Evolutionary conservation across 345 rosid species (phyloP).

Genomic region (Trapa bicornis): DNA sequence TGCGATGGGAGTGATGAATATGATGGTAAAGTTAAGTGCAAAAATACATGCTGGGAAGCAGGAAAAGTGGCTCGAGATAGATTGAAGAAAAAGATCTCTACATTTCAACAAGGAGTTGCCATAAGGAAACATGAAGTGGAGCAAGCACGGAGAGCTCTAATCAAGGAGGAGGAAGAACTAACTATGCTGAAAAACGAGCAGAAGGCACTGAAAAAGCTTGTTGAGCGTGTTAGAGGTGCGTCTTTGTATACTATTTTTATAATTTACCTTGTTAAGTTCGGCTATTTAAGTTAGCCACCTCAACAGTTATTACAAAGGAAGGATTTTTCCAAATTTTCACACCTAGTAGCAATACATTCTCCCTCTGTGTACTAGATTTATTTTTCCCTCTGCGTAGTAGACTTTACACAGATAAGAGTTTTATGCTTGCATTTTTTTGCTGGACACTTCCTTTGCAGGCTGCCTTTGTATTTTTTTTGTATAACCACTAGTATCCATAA

Average conservation of each 20-base stretch:
- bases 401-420: too few relatives aligned
- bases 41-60: slow-evolving; percentile 85
- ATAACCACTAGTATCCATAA: too few relatives aligned
- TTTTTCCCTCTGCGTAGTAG: too few relatives aligned
- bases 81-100: slow-evolving; percentile 55
- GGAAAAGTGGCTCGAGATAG: slow-evolving; percentile 74
- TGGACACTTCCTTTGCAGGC: background rate
- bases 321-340: background rate
- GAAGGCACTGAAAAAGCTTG: slow-evolving; percentile 57
- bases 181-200: slow-evolving; percentile 62
- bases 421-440: background rate
- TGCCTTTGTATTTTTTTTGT: too few relatives aligned
- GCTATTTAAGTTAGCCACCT: background rate
- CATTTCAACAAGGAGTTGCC: slow-evolving; percentile 48
- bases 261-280: background rate
- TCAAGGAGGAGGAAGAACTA: slow-evolving; percentile 61
- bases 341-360: background rate
- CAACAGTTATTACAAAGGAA: background rate
- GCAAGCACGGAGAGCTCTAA: slow-evolving; percentile 44
- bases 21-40: slow-evolving; percentile 56
- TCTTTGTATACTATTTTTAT: background rate
- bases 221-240: slow-evolving; percentile 72
- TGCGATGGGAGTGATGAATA: slow-evolving; percentile 99
- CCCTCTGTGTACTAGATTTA: background rate
- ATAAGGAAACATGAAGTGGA: slow-evolving; percentile 44